A percentile compares a stretch with the other conserved stretches of the same genome.
Evolutionary conservation across 2,329 filamentous ascomycete genomes (phyloP).

Genomic region (Colletotrichum destructivum): DNA sequence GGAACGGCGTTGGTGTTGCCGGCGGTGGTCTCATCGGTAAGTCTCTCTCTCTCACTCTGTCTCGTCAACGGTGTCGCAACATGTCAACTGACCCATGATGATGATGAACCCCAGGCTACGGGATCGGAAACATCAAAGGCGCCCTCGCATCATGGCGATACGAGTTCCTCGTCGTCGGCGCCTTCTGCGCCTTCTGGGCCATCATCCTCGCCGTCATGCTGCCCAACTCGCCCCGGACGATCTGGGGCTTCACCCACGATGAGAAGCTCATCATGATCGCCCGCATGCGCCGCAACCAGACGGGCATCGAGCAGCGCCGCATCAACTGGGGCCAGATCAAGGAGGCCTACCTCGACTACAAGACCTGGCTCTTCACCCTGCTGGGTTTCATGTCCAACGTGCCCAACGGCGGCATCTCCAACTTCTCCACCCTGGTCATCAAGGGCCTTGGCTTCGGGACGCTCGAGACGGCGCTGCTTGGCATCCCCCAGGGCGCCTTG

Average conservation of each 20-base stretch:
- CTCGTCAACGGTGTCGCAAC: too few relatives aligned
- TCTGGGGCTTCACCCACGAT: constrained; percentile 63
- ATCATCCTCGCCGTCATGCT: constrained; percentile 70
- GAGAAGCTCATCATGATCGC: constrained; percentile 70
- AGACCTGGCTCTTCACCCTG: constrained; percentile 71
- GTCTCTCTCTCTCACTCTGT: too few relatives aligned
- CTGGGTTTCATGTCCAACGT: constrained; percentile 68
- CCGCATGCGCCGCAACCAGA: constrained; percentile 70
- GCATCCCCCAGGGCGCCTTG: constrained; percentile 56
- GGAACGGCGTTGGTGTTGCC: constrained; percentile 72
- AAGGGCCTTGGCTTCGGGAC: constrained; percentile 68
- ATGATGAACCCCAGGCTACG: constrained; percentile 58
- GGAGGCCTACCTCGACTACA: constrained; percentile 71
- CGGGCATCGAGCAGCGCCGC: constrained; percentile 70
- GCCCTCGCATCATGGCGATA: constrained; percentile 75
- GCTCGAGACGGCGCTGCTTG: constrained; percentile 54
- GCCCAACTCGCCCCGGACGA: constrained; percentile 70
- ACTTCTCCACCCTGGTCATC: constrained; percentile 74
- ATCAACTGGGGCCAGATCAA: constrained; percentile 69
- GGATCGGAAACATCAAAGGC: constrained; percentile 72
- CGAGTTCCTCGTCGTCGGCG: constrained; percentile 76
- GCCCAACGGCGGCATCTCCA: constrained; percentile 72
- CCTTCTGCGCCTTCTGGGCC: constrained; percentile 72
- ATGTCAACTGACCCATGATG: not conserved
- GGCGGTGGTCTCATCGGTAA: constrained; percentile 64